Evolutionary conservation across 2,329 filamentous ascomycete species (phyloP), one percentile per base, ranked within the genome.

Genomic region (Fusarium guadeloupense): DNA sequence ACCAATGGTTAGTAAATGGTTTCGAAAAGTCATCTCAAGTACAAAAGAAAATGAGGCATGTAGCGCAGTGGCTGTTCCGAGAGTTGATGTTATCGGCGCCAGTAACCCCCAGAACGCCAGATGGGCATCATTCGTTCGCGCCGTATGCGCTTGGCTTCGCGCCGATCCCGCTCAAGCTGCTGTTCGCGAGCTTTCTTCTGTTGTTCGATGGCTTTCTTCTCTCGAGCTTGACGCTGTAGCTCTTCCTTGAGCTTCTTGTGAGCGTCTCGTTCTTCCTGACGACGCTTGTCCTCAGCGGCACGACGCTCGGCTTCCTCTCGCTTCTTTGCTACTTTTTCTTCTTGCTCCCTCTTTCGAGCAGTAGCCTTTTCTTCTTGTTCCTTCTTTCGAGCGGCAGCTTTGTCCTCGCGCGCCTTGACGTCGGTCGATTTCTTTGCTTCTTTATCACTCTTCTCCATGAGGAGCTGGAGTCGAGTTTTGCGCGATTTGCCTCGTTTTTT

Each of bases 361-460:
- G n/a, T n/a, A n/a, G 59, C 50, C 42, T 62, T 58, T 28, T 54
- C 43, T 6, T 47, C 48, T 43, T 54, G 34, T 9, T 54, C 30
- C 37, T 47, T 26, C 17, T 59, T 41, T 17, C 49, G 54, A 16
- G 62, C 52, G 6, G 50, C 53, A 7, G 43, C 56, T 43, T 55
- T 69, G 28, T 67, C 64, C 20, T 45, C 38, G 3, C 50, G 57
- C n/a, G 42, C 66, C 26, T 58, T 66, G 13, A 23, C 17, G 35
- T 59, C 30, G 17, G 53, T 45, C 12, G 41, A 37, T 23, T 41
- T 62, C 10, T 39, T 55, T 5, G 54, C 21, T 6, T 70, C 60
- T 28, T 53, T 53, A 21, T 74, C 64, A 17, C 66, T 69, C 17
- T 60, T 59, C 25, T 67, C 54, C 39, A 75, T 58, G 12, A 62